Evolutionary conservation across 192 early-diverging fungal species (phyloP).

Genomic region (Hyaloraphidium curvatum): DNA sequence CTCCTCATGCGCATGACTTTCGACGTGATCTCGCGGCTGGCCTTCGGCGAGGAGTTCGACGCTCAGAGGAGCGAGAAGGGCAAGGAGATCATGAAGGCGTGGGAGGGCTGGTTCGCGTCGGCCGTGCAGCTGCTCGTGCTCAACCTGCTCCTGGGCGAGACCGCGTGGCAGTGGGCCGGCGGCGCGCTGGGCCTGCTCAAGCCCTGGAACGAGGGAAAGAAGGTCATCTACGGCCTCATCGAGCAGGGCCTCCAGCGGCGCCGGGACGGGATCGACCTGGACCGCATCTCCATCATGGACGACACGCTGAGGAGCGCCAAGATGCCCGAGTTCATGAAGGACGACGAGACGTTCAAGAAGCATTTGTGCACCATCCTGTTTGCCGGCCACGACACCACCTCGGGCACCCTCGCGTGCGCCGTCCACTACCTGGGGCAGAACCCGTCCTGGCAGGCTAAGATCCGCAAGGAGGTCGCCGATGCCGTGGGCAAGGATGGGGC

Average conservation of each 20-base stretch:
- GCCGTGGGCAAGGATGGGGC: background rate
- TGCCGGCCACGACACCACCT: background rate
- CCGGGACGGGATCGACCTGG: background rate
- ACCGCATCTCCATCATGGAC: constrained; percentile 1
- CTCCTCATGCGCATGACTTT: too few species aligned
- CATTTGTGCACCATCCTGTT: background rate
- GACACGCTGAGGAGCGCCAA: background rate
- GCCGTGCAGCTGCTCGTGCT: too few species aligned
- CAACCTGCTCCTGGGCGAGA: too few species aligned
- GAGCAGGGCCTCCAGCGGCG: too few species aligned
- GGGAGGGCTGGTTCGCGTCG: too few species aligned
- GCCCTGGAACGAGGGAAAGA: too few species aligned
- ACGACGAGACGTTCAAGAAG: background rate
- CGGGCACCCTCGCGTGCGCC: background rate
- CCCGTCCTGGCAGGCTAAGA: background rate
- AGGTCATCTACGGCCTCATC: too few species aligned
- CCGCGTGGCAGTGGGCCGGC: too few species aligned
- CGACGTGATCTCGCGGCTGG: background rate
- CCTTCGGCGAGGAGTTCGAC: constrained; percentile 1
- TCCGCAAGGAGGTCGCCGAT: background rate
- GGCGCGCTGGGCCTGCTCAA: too few species aligned
- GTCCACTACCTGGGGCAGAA: background rate
- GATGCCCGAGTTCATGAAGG: constrained; percentile 1
- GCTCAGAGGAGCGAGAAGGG: background rate
- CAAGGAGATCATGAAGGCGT: background rate